These are phyloP conservation scores for Aeschynomene evenia DNA, from an alignment of 306 rosid genomes.

Conservation along the genomic window DNA sequence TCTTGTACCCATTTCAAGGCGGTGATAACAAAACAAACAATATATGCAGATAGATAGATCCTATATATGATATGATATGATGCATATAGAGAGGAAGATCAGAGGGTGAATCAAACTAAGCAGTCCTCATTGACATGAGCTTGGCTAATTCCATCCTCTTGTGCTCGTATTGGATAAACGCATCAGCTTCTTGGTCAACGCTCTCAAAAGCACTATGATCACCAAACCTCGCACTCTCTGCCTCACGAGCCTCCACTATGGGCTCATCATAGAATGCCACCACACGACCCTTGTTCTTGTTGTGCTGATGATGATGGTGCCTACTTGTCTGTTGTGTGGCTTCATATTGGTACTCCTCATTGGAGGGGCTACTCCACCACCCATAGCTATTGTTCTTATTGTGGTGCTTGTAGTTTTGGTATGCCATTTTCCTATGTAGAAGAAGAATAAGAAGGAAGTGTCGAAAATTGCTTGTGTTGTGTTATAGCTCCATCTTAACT, in stretches of 20 bases:
- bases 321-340: neutral
- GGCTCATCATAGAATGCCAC: conserved; percentile 29
- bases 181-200: conserved; percentile 62
- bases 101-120: too few species aligned
- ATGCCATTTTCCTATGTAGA: conserved; percentile 27
- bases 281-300: conserved; percentile 27
- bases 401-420: conserved; percentile 18
- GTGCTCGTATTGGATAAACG: conserved; percentile 60
- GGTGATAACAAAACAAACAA: neutral
- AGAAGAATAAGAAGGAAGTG: too few species aligned
- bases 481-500: neutral
- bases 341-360: conserved; percentile 22
- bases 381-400: neutral
- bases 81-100: too few species aligned
- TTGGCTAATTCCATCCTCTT: conserved; percentile 36
- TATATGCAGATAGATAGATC: too few species aligned
- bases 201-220: conserved; percentile 21
- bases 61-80: neutral
- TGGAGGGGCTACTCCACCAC: neutral
- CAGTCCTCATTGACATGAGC: conserved; percentile 24
- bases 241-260: neutral
- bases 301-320: neutral
- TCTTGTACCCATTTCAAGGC: conserved; percentile 7
- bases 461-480: neutral
- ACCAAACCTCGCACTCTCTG: neutral